Percentiles rank a stretch among this genome's conserved stretches.
phyloP scores from a whole-genome alignment of 148 eudicot genomes.

The Arctostaphylos glauca region DNA sequence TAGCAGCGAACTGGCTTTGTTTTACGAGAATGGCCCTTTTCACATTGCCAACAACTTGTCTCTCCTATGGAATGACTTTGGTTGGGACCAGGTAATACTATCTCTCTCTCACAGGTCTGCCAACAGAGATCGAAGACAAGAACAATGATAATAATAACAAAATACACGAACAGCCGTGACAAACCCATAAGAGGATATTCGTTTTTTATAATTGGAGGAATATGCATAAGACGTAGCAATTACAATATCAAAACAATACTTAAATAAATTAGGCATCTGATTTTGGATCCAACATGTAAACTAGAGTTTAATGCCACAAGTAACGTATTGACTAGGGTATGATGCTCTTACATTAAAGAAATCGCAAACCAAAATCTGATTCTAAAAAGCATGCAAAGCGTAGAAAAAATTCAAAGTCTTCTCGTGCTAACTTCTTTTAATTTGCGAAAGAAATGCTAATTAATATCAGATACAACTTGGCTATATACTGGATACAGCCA shows the following conservation, averaged over 20 bases:
- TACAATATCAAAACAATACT: too few relatives aligned
- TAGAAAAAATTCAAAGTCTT: not conserved
- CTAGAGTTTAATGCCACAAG: not conserved
- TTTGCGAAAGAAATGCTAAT: too few relatives aligned
- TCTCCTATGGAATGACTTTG: constrained; percentile 79
- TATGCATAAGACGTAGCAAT: too few relatives aligned
- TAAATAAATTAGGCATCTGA: too few relatives aligned
- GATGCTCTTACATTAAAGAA: not conserved
- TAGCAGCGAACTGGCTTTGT: constrained; percentile 90
- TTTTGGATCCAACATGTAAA: not conserved
- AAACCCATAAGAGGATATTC: too few relatives aligned
- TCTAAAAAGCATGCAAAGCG: not conserved
- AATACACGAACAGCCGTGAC: too few relatives aligned
- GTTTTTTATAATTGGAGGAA: too few relatives aligned
- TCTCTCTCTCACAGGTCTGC: constrained; percentile 34
- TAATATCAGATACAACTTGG: too few relatives aligned
- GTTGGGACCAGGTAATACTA: constrained; percentile 52
- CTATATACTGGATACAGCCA: too few relatives aligned
- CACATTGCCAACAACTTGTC: constrained; percentile 63
- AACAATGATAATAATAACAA: too few relatives aligned
- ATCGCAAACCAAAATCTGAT: not conserved
- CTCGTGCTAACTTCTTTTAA: not conserved
- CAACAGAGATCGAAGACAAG: not conserved
- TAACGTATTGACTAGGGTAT: too few relatives aligned
- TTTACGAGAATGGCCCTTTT: constrained; percentile 93